Conservation (phyloP, 805 yeast genomes). For the Debaryomyces tyrocola region DNA sequence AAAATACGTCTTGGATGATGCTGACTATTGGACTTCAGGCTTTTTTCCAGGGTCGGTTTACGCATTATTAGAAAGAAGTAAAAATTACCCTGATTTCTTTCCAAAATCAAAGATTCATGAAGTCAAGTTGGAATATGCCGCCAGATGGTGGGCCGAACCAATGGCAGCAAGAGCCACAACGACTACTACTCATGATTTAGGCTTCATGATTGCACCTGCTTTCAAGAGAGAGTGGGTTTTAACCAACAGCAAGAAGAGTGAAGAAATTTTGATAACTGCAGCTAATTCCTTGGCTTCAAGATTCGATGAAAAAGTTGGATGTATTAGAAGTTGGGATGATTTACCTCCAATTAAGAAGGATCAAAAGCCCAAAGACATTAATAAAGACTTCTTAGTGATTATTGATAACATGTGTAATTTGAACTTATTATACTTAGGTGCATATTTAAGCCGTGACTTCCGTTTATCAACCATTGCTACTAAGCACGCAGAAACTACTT, state of each 20-base stretch:
- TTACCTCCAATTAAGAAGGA: neutral
- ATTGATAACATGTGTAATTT: conserved; percentile 22
- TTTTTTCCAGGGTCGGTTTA: conserved; percentile 14
- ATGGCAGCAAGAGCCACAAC: conserved; percentile 10
- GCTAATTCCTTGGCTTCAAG: conserved; percentile 25
- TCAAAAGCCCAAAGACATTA: conserved; percentile 5
- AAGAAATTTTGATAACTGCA: conserved; percentile 17
- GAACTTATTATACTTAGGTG: conserved; percentile 24
- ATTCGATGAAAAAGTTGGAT: conserved; percentile 18
- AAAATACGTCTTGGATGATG: conserved; percentile 8
- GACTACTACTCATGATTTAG: conserved; percentile 28
- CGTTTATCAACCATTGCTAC: conserved; percentile 23
- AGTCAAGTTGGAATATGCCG: conserved; percentile 11
- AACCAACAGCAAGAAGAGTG: conserved; percentile 12
- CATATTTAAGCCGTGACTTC: conserved; percentile 23
- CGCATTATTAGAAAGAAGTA: conserved; percentile 8
- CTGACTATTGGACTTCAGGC: conserved; percentile 14
- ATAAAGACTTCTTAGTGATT: conserved; percentile 24
- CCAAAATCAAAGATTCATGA: conserved; percentile 4
- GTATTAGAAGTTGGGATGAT: conserved; percentile 26
- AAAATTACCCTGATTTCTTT: conserved; percentile 10
- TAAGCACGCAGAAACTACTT: conserved; percentile 27
- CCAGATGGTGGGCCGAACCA: conserved; percentile 14
- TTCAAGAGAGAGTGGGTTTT: conserved; percentile 21
- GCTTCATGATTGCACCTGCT: conserved; percentile 24